A percentile compares a stretch with the other conserved stretches of the same genome.
Evolutionary conservation across 768 basidiomycete species (phyloP).

Genomic region (Clathrus columnatus): DNA sequence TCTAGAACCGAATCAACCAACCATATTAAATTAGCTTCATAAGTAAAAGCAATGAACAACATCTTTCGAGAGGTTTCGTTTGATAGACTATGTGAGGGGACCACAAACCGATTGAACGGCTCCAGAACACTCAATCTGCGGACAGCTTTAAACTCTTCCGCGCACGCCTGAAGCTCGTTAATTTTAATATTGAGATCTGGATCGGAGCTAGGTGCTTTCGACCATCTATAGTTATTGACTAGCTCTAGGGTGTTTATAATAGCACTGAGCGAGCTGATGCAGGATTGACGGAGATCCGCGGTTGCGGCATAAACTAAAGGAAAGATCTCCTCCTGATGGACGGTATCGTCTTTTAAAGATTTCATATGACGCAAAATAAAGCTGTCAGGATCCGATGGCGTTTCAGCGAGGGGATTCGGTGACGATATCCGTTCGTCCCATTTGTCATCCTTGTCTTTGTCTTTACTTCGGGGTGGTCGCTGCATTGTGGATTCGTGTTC

Average conservation of each 20-base stretch:
- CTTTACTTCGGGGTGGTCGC: background rate
- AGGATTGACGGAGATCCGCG: constrained; percentile 25
- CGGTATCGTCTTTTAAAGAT: background rate
- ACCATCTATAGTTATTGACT: constrained; percentile 30
- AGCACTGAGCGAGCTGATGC: constrained; percentile 20
- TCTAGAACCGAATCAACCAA: constrained; percentile 29
- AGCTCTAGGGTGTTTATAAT: constrained; percentile 20
- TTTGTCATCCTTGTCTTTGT: background rate
- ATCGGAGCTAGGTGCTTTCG: constrained; percentile 15
- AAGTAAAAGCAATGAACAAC: constrained; percentile 45
- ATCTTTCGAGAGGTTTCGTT: constrained; percentile 25
- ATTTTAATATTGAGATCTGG: constrained; percentile 20
- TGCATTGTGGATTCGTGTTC: background rate
- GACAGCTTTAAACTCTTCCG: constrained; percentile 25
- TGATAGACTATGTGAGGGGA: constrained; percentile 9
- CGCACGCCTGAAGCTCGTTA: constrained; percentile 18
- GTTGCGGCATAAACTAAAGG: constrained; percentile 29
- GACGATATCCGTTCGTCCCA: background rate
- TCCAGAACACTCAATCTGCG: constrained; percentile 31
- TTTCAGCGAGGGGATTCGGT: no score
- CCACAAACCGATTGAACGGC: constrained; percentile 34
- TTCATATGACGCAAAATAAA: background rate
- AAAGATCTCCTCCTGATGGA: constrained; percentile 21
- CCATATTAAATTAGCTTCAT: constrained; percentile 35
- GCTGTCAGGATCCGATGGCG: no score